Percentiles rank a stretch among this genome's conserved stretches.
Evolutionary conservation across 805 yeast species (phyloP).

Genomic region (Blastobotrys terrestris): DNA sequence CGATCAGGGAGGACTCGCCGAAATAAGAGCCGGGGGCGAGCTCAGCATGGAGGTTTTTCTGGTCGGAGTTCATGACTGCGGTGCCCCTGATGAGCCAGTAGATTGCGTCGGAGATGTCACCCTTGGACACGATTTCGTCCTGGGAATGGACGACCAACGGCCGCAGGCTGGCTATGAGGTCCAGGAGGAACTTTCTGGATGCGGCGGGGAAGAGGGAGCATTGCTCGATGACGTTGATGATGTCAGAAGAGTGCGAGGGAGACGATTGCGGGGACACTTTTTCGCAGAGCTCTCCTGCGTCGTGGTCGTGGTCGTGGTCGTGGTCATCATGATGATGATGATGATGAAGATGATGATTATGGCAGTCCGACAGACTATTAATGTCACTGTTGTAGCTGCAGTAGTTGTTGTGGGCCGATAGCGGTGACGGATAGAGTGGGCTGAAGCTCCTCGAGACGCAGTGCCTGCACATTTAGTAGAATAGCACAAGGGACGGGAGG

Average conservation of each 20-base stretch:
- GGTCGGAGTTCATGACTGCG: conserved; percentile 74
- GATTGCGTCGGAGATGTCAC: conserved; percentile 71
- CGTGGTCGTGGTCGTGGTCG: not conserved
- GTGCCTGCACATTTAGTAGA: not conserved
- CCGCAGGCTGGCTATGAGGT: conserved; percentile 51
- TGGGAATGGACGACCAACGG: conserved; percentile 61
- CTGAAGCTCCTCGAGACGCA: not conserved
- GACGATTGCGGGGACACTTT: not conserved
- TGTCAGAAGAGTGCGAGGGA: not conserved
- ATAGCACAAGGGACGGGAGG: no score
- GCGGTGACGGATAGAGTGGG: not conserved
- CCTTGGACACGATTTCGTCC: conserved; percentile 61
- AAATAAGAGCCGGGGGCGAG: conserved; percentile 63
- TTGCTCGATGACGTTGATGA: conserved; percentile 13
- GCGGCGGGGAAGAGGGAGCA: conserved; percentile 64
- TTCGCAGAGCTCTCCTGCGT: not conserved
- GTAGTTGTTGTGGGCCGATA: not conserved
- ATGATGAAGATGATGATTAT: no score
- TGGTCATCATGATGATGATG: not conserved
- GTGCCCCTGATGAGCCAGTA: conserved; percentile 74
- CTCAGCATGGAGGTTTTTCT: conserved; percentile 69
- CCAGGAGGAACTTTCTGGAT: conserved; percentile 56
- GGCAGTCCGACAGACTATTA: no score
- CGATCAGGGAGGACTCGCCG: conserved; percentile 74
- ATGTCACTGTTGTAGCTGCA: not conserved